phyloP scores from a whole-genome alignment of 345 rosid species.

The Stellera chamaejasme region DNA sequence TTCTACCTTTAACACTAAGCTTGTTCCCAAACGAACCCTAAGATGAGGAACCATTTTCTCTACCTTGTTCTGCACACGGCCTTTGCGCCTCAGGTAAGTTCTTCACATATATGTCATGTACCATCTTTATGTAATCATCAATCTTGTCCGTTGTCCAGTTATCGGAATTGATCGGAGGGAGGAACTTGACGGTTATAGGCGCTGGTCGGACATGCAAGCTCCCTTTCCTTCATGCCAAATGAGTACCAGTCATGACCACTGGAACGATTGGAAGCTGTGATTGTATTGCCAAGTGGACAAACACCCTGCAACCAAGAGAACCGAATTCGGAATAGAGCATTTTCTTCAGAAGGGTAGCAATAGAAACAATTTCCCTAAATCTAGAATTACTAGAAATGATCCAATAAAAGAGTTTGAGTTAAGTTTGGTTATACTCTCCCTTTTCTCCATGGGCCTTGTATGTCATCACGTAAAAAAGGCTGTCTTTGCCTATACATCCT shows the following conservation, averaged over 20 bases:
- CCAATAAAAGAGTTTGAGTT: too few species aligned
- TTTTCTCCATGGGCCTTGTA: too few species aligned
- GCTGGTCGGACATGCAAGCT: constrained; percentile 40
- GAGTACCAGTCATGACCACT: constrained; percentile 38
- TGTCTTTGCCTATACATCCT: too few species aligned
- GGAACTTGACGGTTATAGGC: constrained; percentile 40
- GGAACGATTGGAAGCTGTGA: constrained; percentile 42
- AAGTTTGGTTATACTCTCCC: too few species aligned
- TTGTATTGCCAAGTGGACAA: constrained; percentile 45
- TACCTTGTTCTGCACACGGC: constrained; percentile 15
- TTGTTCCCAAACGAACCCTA: not conserved
- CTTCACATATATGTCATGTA: constrained; percentile 19
- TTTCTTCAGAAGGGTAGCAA: too few species aligned
- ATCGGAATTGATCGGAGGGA: constrained; percentile 32
- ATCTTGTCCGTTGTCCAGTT: constrained; percentile 23
- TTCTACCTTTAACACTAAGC: too few species aligned
- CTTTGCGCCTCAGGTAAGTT: constrained; percentile 27
- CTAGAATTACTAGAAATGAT: too few species aligned
- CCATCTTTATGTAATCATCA: constrained; percentile 16
- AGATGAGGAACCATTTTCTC: not conserved
- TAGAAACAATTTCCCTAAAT: too few species aligned
- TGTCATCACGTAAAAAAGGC: too few species aligned
- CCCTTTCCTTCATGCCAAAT: constrained; percentile 57
- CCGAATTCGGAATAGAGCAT: too few species aligned
- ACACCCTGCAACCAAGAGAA: constrained; percentile 32